Percentiles rank a stretch among this genome's conserved stretches.
Evolutionary conservation across 1,284 basidiomycete genomes (phyloP).

Genomic region (Trichosporon inkin): DNA sequence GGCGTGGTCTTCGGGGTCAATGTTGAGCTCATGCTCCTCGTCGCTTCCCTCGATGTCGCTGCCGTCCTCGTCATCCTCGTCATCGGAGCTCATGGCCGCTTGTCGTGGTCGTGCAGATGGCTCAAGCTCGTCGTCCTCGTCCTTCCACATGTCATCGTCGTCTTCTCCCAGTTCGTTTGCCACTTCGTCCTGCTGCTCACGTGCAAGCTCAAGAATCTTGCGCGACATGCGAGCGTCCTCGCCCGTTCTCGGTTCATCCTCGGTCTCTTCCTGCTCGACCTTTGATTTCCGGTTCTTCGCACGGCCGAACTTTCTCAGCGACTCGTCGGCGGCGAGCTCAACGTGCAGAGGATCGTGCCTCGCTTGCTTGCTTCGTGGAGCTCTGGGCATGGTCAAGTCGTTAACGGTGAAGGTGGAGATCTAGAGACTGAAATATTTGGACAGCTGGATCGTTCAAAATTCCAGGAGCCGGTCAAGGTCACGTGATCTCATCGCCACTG

Average conservation of each 20-base stretch:
- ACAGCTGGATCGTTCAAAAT: slow-evolving; percentile 16
- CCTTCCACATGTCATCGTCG: slow-evolving; percentile 46
- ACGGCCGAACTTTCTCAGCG: slow-evolving; percentile 69
- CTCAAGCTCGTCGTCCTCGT: slow-evolving; percentile 51
- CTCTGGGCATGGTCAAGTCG: slow-evolving; percentile 40
- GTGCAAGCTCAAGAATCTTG: slow-evolving; percentile 87
- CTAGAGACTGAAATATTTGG: background rate
- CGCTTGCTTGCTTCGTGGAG: slow-evolving; percentile 27
- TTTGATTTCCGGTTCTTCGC: slow-evolving; percentile 64
- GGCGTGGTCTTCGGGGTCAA: slow-evolving; percentile 80
- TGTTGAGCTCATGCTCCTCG: slow-evolving; percentile 61
- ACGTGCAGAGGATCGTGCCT: slow-evolving; percentile 80
- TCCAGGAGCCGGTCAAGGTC: slow-evolving; percentile 10
- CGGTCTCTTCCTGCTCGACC: slow-evolving; percentile 55
- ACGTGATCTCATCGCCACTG: slow-evolving; percentile 13
- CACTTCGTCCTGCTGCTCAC: slow-evolving; percentile 88
- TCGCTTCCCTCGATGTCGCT: slow-evolving; percentile 50
- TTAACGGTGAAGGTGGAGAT: slow-evolving; percentile 6
- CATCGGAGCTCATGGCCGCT: slow-evolving; percentile 31
- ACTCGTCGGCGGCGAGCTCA: slow-evolving; percentile 72
- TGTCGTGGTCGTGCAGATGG: slow-evolving; percentile 21
- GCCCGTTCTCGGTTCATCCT: slow-evolving; percentile 61
- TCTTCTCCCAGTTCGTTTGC: slow-evolving; percentile 56
- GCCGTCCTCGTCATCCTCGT: slow-evolving; percentile 45
- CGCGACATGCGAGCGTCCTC: slow-evolving; percentile 81